Percentiles rank a stretch among this genome's conserved stretches.
phyloP scores from a whole-genome alignment of 805 yeast genomes.

The Metschnikowia picachoensis region DNA sequence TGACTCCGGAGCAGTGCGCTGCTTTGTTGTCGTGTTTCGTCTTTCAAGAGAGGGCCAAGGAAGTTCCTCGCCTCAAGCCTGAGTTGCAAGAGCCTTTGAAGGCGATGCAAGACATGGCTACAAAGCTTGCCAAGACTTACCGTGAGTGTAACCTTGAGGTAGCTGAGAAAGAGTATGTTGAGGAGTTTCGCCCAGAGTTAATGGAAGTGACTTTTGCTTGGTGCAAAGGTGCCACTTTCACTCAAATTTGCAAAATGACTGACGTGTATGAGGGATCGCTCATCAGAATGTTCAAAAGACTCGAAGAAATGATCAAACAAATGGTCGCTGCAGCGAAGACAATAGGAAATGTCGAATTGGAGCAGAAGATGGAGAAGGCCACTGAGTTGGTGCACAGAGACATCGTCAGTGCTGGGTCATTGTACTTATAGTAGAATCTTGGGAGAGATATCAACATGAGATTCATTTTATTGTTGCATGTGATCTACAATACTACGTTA shows the following conservation, averaged over 20 bases:
- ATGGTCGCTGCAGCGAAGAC: constrained; percentile 88
- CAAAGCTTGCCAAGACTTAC: constrained; percentile 82
- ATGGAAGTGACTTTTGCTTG: constrained; percentile 97
- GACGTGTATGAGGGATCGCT: constrained; percentile 97
- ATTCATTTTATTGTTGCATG: neutral
- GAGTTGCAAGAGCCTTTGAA: constrained; percentile 91
- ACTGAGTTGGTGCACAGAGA: constrained; percentile 88
- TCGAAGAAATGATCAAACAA: constrained; percentile 91
- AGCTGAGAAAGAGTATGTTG: constrained; percentile 88
- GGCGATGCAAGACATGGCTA: constrained; percentile 86
- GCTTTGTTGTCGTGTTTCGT: constrained; percentile 91
- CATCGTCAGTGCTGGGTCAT: constrained; percentile 92
- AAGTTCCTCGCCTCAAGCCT: constrained; percentile 77
- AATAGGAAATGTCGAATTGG: constrained; percentile 84
- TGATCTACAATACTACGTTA: too few species aligned
- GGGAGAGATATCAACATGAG: neutral
- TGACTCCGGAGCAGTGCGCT: constrained; percentile 87
- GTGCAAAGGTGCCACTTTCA: constrained; percentile 95
- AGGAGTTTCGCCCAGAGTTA: constrained; percentile 83
- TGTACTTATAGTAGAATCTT: constrained; percentile 51
- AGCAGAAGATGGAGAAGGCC: constrained; percentile 84
- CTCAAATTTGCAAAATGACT: constrained; percentile 97
- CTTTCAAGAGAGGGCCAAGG: constrained; percentile 93
- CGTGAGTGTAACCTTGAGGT: constrained; percentile 88
- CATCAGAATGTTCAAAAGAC: constrained; percentile 89